Conservation (phyloP, 441 rosid genomes). For the Sinapis alba region DNA sequence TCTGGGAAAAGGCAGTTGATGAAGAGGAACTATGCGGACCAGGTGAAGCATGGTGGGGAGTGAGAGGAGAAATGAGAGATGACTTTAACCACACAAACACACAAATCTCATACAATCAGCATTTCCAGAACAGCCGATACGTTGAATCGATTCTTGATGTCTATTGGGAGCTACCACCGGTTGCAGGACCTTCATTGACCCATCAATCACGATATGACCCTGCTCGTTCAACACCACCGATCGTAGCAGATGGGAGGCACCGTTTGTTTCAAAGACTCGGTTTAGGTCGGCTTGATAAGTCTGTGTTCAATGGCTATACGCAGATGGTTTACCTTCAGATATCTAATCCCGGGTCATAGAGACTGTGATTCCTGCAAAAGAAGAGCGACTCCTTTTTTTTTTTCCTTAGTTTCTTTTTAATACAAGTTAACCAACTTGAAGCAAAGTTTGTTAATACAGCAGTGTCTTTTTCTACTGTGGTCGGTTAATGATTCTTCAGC, state of each 20-base stretch:
- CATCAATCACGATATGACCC: slow-evolving; percentile 95
- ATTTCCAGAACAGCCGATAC: slow-evolving; percentile 77
- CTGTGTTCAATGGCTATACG: slow-evolving; percentile 94
- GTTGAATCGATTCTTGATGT: slow-evolving; percentile 77
- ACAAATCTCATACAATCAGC: slow-evolving; percentile 63
- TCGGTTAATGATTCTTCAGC: slow-evolving; percentile 6
- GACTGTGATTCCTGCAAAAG: slow-evolving; percentile 18
- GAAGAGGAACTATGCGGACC: slow-evolving; percentile 80
- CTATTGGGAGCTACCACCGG: slow-evolving; percentile 95
- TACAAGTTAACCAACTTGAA: neutral
- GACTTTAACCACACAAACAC: slow-evolving; percentile 80
- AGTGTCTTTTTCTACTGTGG: neutral
- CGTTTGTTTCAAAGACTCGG: slow-evolving; percentile 82
- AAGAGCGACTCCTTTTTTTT: slow-evolving; percentile 35
- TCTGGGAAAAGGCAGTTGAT: slow-evolving; percentile 98
- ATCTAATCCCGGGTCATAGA: slow-evolving; percentile 57
- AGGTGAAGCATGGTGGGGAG: slow-evolving; percentile 96
- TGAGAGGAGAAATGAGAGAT: slow-evolving; percentile 85
- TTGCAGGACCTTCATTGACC: slow-evolving; percentile 90
- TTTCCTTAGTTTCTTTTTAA: slow-evolving; percentile 26
- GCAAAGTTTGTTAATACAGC: slow-evolving; percentile 28
- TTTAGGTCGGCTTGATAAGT: slow-evolving; percentile 64
- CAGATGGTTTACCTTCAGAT: slow-evolving; percentile 91
- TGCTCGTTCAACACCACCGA: slow-evolving; percentile 67
- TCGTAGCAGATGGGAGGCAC: slow-evolving; percentile 85